phyloP scores from a whole-genome alignment of 2,329 filamentous ascomycete species.

The Ascomycota sp. region DNA sequence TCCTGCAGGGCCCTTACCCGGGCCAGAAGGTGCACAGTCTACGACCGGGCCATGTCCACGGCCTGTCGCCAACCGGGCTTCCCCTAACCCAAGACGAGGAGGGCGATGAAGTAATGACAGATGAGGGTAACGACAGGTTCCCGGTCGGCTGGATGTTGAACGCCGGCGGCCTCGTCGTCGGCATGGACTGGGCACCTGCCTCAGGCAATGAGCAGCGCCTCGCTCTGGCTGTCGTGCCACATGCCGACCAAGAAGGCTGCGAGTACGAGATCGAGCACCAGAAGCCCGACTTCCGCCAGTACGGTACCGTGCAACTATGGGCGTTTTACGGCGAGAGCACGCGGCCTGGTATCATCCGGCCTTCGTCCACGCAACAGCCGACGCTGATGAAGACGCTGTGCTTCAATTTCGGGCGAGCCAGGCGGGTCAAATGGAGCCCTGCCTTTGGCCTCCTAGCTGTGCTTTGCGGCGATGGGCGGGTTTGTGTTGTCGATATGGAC shows the following conservation, averaged over 20 bases:
- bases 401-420: constrained; percentile 28
- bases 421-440: constrained; percentile 33
- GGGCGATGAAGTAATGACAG: constrained; percentile 2
- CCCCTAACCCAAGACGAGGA: constrained; percentile 10
- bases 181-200: constrained; percentile 30
- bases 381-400: constrained; percentile 23
- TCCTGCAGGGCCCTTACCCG: constrained; percentile 13
- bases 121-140: constrained; percentile 4
- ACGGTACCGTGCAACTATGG: constrained; percentile 32
- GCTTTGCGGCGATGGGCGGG: constrained; percentile 28
- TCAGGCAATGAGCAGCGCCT: constrained; percentile 22
- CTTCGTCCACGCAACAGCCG: constrained; percentile 15
- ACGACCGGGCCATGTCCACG: constrained; percentile 7
- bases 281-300: constrained; percentile 17
- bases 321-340: constrained; percentile 16
- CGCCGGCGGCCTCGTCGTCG: constrained; percentile 28
- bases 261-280: constrained; percentile 16
- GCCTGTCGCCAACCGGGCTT: constrained; percentile 10
- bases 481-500: constrained; percentile 22
- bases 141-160: constrained; percentile 32
- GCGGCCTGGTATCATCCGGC: constrained; percentile 13
- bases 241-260: constrained; percentile 25
- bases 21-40: constrained; percentile 12
- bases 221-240: constrained; percentile 29
- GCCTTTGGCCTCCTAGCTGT: constrained; percentile 25